A percentile compares a stretch with the other conserved stretches of the same genome.
Conservation (phyloP, 371 early-diverging fungal genomes). For the Actinomortierella ambigua region DNA sequence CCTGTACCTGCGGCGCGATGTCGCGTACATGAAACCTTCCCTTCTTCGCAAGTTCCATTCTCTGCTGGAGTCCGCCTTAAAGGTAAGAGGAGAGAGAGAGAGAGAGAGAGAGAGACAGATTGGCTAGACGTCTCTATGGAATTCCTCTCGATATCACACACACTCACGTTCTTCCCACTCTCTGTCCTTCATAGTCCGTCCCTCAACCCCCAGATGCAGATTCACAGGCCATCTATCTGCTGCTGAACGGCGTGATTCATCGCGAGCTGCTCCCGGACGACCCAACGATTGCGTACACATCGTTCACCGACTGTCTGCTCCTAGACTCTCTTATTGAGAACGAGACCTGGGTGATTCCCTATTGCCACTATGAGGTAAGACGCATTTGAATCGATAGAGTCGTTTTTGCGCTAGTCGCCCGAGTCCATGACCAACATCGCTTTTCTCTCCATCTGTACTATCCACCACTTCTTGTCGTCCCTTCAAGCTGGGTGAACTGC, state of each 20-base stretch:
- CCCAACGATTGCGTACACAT: constrained; percentile 40
- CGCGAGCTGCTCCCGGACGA: constrained; percentile 44
- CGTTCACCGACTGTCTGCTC: constrained; percentile 44
- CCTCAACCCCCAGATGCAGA: constrained; percentile 35
- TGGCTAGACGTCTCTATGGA: too few relatives aligned
- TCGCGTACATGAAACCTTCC: constrained; percentile 47
- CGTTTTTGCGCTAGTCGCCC: too few relatives aligned
- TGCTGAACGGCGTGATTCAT: constrained; percentile 47
- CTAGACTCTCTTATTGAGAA: constrained; percentile 38
- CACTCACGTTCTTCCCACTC: too few relatives aligned
- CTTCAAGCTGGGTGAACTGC: constrained; percentile 45
- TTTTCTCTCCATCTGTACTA: not conserved
- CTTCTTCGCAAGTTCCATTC: constrained; percentile 38
- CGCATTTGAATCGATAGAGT: too few relatives aligned
- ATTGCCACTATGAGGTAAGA: constrained; percentile 48
- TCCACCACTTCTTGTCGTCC: too few relatives aligned
- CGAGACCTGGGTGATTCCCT: constrained; percentile 50
- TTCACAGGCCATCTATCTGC: constrained; percentile 40
- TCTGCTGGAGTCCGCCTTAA: constrained; percentile 43
- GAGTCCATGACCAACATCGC: not conserved
- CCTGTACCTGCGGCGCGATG: constrained; percentile 45
- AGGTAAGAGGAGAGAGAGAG: too few relatives aligned
- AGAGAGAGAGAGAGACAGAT: too few relatives aligned
- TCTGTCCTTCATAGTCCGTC: constrained; percentile 17
- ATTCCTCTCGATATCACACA: too few relatives aligned